phyloP scores from a whole-genome alignment of 78 protist species.

The Speleostelium caveatum region DNA sequence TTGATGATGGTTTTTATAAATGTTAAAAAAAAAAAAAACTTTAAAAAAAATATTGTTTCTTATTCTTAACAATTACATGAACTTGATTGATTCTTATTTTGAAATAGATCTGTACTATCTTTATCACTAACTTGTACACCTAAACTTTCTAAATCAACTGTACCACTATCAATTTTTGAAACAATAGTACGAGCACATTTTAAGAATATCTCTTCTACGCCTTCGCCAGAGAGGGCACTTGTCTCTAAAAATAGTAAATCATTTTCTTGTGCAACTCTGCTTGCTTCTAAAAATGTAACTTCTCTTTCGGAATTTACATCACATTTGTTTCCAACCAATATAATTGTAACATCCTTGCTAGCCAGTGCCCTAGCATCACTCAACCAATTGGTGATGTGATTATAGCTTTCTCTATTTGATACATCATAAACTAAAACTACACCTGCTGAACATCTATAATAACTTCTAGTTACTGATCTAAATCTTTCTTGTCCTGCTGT shows the following conservation, averaged over 20 bases:
- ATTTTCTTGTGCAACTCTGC: constrained; percentile 84
- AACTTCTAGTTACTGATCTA: constrained; percentile 84
- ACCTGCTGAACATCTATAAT: constrained; percentile 96
- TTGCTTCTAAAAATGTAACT: constrained; percentile 84
- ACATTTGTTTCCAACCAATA: constrained; percentile 87
- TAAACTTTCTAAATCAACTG: constrained; percentile 38
- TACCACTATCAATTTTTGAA: constrained; percentile 83
- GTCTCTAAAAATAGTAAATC: constrained; percentile 88
- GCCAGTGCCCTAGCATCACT: constrained; percentile 86
- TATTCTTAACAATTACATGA: not conserved
- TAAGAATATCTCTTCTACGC: constrained; percentile 85
- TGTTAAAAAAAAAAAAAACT: not conserved
- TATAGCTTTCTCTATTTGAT: constrained; percentile 78
- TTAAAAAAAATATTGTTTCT: not conserved
- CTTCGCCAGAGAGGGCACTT: constrained; percentile 77
- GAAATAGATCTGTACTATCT: not conserved
- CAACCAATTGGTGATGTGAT: constrained; percentile 93
- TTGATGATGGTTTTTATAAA: not conserved
- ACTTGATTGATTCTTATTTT: not conserved
- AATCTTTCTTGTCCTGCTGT: constrained; percentile 92
- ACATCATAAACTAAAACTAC: constrained; percentile 93
- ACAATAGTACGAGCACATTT: constrained; percentile 82
- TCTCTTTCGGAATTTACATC: constrained; percentile 84
- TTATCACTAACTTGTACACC: constrained; percentile 52
- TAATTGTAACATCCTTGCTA: constrained; percentile 79